These are phyloP conservation scores for Suillus brevipes DNA, from an alignment of 768 basidiomycete species.

Conservation along the genomic window DNA sequence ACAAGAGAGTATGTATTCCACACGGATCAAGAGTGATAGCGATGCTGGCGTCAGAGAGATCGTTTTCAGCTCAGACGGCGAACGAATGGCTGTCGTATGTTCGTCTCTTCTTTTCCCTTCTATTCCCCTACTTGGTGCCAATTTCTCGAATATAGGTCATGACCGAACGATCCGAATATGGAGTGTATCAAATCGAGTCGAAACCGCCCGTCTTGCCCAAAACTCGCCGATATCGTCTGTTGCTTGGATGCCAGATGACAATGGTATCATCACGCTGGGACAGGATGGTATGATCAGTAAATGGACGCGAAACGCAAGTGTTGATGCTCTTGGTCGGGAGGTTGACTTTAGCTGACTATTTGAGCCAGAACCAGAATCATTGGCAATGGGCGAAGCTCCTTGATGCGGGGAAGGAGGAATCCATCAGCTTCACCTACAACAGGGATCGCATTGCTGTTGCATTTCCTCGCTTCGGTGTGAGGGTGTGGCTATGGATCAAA, in stretches of 20 bases:
- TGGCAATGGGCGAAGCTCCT: constrained; percentile 62
- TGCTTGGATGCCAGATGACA: constrained; percentile 60
- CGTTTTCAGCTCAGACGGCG: constrained; percentile 53
- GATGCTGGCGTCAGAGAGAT: constrained; percentile 49
- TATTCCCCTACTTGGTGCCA: constrained; percentile 1
- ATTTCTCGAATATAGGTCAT: constrained; percentile 38
- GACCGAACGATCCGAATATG: constrained; percentile 67
- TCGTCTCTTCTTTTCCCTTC: constrained; percentile 26
- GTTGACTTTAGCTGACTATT: not conserved
- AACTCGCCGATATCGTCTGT: constrained; percentile 48
- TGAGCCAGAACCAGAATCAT: constrained; percentile 42
- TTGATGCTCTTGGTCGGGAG: constrained; percentile 2
- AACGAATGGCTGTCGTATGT: constrained; percentile 59
- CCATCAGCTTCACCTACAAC: constrained; percentile 53
- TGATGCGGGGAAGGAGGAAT: constrained; percentile 47
- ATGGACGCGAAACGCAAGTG: constrained; percentile 57
- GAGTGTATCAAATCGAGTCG: constrained; percentile 46
- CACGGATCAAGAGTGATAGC: constrained; percentile 45
- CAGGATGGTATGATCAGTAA: constrained; percentile 58
- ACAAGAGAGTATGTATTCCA: constrained; percentile 38
- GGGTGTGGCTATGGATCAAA: constrained; percentile 62
- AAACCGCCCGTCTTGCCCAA: constrained; percentile 58
- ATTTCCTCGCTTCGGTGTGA: constrained; percentile 57
- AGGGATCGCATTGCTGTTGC: constrained; percentile 64
- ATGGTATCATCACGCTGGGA: constrained; percentile 56